These are phyloP conservation scores for Dryas octopetala DNA, from an alignment of 306 rosid species.

Conservation along the genomic window DNA sequence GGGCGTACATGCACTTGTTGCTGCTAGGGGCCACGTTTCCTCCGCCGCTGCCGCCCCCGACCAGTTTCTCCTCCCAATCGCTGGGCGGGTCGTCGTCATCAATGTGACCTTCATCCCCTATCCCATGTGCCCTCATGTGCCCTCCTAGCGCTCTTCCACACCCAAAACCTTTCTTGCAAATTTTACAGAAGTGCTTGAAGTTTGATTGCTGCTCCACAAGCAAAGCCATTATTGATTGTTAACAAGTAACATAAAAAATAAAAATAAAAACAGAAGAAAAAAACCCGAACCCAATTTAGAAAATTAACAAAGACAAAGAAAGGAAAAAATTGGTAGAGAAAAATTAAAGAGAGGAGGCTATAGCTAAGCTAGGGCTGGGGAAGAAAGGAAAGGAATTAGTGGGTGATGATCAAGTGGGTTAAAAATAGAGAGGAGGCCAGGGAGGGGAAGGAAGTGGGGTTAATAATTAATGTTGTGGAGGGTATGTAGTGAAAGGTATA, in stretches of 20 bases:
- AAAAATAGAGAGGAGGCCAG: slow-evolving; percentile 1
- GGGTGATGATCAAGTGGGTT: slow-evolving; percentile 18
- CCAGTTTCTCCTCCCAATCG: slow-evolving; percentile 69
- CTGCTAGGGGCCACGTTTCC: slow-evolving; percentile 42
- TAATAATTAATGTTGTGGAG: not conserved
- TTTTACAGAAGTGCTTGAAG: slow-evolving; percentile 86
- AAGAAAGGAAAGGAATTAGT: no score
- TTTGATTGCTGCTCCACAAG: slow-evolving; percentile 56
- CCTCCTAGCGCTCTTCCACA: slow-evolving; percentile 96
- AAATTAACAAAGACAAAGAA: not conserved
- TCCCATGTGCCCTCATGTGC: slow-evolving; percentile 98
- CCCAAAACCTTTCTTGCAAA: slow-evolving; percentile 88
- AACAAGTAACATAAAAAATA: not conserved
- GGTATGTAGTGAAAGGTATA: slow-evolving; percentile 51
- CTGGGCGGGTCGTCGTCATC: slow-evolving; percentile 68
- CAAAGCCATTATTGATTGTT: slow-evolving; percentile 51
- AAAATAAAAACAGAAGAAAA: no score
- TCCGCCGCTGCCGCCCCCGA: slow-evolving; percentile 20
- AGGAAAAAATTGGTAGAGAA: not conserved
- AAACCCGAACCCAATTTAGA: not conserved
- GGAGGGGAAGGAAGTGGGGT: not conserved
- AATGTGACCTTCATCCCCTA: slow-evolving; percentile 56
- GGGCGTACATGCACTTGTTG: slow-evolving; percentile 78
- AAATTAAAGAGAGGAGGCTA: not conserved
- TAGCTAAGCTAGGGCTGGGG: no score